Base-by-base conservation (phyloP, 257 asterid genomes). In the Nemophila menziesii region DNA sequence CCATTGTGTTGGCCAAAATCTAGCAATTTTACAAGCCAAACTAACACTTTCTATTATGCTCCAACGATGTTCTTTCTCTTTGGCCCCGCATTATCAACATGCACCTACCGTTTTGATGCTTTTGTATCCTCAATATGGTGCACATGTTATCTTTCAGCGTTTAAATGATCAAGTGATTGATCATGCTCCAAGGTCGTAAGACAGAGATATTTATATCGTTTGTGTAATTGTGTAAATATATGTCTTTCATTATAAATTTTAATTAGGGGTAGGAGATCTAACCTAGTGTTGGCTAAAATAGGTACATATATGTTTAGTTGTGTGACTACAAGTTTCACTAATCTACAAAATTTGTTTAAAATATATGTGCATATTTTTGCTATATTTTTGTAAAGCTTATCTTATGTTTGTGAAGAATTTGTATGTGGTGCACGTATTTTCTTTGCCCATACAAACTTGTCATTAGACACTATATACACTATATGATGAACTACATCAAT, bases 41-140 rank as follows among this genome's bases (percentile, higher is more conserved):
- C 29, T 70, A 15, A 62, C 77, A 0, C 55, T 70, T 18, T 66
- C 77, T 2, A 54, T 70, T 39, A 65, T 70, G 36, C 67, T 70
- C 15, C 67, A 46, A 22, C 67, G 77, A 11, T 65, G 21, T 20
- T 34, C 49, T 11, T 46, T 65, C 27, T 46, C 59, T 11, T 26
- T 70, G 44, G 67, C 77, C 17, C 64, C 73, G 39, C 64, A 43
- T 8, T 70, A 70, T 54, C 60, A 61, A 33, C 77, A 70, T 10
- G 77, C 77, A 1, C 77, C 77, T 0, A 70, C 70, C 10, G 77
- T 70, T 9, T n/a, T 61, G 62, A 70, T 70, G 77, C 73, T 70
- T 38, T 61, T 70, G 4, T 37, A 65, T 44, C 77, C 77, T 2
- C 77, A 70, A 36, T 65, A 53, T 15, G 77, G 77, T n/a, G 77